Percentiles rank a stretch among this genome's conserved stretches.
Conservation (phyloP, 352 stramenopile genomes). For the Sclerospora graminicola region DNA sequence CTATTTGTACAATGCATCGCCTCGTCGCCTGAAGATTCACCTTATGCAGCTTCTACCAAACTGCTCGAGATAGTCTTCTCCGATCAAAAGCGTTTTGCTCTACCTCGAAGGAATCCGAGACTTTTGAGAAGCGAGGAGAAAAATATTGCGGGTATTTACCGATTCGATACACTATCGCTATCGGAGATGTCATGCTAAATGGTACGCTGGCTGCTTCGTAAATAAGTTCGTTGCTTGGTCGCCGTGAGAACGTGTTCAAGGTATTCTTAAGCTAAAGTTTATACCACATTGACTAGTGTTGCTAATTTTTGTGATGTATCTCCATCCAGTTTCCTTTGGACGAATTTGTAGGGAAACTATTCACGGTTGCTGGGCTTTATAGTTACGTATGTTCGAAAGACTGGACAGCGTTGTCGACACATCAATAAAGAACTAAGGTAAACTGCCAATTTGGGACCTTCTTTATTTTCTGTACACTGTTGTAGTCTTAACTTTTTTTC, state of each 20-base stretch:
- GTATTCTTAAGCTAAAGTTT: constrained; percentile 10
- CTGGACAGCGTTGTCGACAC: constrained; percentile 58
- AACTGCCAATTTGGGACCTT: too few species aligned
- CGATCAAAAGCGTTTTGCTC: constrained; percentile 44
- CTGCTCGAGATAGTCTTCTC: constrained; percentile 40
- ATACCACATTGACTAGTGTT: not conserved
- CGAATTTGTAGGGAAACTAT: constrained; percentile 71
- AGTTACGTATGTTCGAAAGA: constrained; percentile 57
- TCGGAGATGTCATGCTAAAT: constrained; percentile 62
- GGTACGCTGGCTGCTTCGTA: constrained; percentile 58
- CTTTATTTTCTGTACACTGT: too few species aligned
- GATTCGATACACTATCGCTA: constrained; percentile 63
- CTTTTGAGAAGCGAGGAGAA: constrained; percentile 50
- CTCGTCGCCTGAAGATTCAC: constrained; percentile 16
- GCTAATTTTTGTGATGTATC: not conserved
- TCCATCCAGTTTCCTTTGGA: constrained; percentile 40
- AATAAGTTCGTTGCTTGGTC: constrained; percentile 62
- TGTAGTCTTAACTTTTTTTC: too few species aligned
- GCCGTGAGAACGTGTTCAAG: constrained; percentile 54
- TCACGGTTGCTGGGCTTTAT: constrained; percentile 77
- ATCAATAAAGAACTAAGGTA: constrained; percentile 43
- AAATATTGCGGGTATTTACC: constrained; percentile 45
- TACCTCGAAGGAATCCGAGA: constrained; percentile 30
- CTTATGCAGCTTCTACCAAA: constrained; percentile 17
- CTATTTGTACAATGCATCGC: constrained; percentile 44